phyloP scores from a whole-genome alignment of 2,329 filamentous ascomycete genomes.

The Trichoderma semiorbis region DNA sequence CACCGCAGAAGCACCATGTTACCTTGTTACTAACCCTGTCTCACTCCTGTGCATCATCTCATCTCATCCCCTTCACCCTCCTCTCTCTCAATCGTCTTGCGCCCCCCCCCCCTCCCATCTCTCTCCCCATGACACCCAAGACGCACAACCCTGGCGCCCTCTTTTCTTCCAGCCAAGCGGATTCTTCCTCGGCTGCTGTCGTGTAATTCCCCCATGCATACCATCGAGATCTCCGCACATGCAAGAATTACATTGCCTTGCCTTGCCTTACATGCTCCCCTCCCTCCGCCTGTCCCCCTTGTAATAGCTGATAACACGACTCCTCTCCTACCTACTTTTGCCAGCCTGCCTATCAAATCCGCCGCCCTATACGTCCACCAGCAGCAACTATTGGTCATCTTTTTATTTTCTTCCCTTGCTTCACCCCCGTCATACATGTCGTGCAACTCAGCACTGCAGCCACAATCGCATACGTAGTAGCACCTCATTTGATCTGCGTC shows the following conservation, averaged over 20 bases:
- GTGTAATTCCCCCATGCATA: conserved; percentile 24
- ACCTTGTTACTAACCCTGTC: neutral
- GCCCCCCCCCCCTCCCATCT: neutral
- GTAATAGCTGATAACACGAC: neutral
- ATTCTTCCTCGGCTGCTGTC: conserved; percentile 17
- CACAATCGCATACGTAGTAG: conserved; percentile 14
- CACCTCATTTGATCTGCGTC: conserved; percentile 12
- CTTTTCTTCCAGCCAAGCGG: conserved; percentile 8
- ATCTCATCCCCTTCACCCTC: neutral
- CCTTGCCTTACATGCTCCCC: neutral
- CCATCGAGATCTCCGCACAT: conserved; percentile 29
- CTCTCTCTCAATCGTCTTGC: neutral
- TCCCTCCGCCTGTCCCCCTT: neutral
- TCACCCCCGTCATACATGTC: neutral
- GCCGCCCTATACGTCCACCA: neutral
- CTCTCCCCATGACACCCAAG: neutral
- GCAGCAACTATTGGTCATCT: neutral
- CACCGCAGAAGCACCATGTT: neutral
- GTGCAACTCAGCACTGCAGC: conserved; percentile 3
- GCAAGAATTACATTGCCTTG: conserved; percentile 18
- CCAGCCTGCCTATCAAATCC: neutral
- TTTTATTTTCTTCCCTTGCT: neutral
- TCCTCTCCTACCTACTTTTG: neutral
- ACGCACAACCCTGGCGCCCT: neutral
- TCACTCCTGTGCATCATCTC: conserved; percentile 4